Base-by-base conservation (phyloP, 108 stramenopile genomes). In the Conticribra weissflogii region DNA sequence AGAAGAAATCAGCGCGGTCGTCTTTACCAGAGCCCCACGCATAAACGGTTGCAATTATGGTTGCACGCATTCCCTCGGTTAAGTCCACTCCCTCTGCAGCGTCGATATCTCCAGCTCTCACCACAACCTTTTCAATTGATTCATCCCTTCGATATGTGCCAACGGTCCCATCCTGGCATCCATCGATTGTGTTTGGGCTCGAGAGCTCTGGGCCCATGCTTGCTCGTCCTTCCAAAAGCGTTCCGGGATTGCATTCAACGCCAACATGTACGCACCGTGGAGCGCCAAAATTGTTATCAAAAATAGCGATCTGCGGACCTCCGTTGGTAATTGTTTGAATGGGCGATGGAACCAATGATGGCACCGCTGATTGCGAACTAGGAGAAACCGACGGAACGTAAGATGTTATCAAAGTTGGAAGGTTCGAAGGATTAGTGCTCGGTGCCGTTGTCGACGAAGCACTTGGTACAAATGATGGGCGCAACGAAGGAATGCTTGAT, bases 91-190 rank as follows among this genome's bases (percentile, higher is more conserved):
- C 52, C 15, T 18, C n/a, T 33, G 23, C 49, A 1, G 5, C 63
- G 45, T 34, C 31, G 12, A 52, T 33, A 3, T 41, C 23, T 0
- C 63, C 63, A 3, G 63, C 30, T 41, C 49, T 32, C 12, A 65
- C 63, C 2, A 65, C 23, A 19, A 65, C 44, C 48, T 34, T 65
- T 7, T 65, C 63, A 54, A 65, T 52, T 5, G 63, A 65, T 36
- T 65, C 63, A 52, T 65, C 63, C 16, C 15, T 2, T 7, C 52
- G 50, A 23, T 23, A 65, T 33, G 3, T 52, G 16, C 63, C 63
- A 33, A 22, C 1, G 47, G 36, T 51, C 7, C 63, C 63, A 34
- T 65, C 63, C 31, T 15, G 15, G 50, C 63, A 65, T 1, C 53
- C 63, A 7, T 65, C 63, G 36, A 65, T 52, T 0, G 63, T 65